Evolutionary conservation across 495 filamentous ascomycete genomes (phyloP), one percentile per base, ranked within the genome.

Genomic region (Apiosordaria backusii): DNA sequence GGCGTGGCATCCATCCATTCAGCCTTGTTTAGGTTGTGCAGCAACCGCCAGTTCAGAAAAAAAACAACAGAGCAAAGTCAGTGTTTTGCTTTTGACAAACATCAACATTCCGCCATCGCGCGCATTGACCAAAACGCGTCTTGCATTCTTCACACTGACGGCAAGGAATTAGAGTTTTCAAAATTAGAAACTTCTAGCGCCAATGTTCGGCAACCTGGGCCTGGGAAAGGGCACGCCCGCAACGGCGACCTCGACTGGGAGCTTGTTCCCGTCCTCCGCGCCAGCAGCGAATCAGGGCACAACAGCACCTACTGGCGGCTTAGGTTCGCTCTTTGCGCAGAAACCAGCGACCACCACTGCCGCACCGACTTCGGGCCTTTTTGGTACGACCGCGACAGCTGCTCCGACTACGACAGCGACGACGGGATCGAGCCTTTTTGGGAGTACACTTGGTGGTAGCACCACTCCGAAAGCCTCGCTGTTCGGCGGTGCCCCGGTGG

Each of bases 261-360:
- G 16, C 19, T 57, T 68, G 60, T 67, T 60, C 62, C n/a, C n/a
- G n/a, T n/a, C n/a, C n/a, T n/a, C n/a, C n/a, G n/a, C n/a, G 23
- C 25, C 59, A 25, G 19, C 50, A 54, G 50, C 50, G 19, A 24
- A 52, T 24, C 35, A 52, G 60, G 50, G 24, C 53, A 63, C 50
- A 3, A 61, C 52, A 45, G 45, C 66, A 25, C 27, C 27, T 35
- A 15, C 29, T 25, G 26, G 24, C 24, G 50, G 50, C 24, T 54
- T 57, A 10, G 35, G 63, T 25, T 70, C 70, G 5, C 65, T 72
- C 4, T 72, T 72, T 52, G 65, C 68, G 52, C 50, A 52, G 24
- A 61, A 61, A 27, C 59, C 59, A 50, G 54, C 65, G 55, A 58
- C 68, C n/a, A 45, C 68, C 15, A 26, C 54, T 0, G 22, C 62